phyloP scores from a whole-genome alignment of 2,329 filamentous ascomycete genomes.

The Penicillium griseofulvum region DNA sequence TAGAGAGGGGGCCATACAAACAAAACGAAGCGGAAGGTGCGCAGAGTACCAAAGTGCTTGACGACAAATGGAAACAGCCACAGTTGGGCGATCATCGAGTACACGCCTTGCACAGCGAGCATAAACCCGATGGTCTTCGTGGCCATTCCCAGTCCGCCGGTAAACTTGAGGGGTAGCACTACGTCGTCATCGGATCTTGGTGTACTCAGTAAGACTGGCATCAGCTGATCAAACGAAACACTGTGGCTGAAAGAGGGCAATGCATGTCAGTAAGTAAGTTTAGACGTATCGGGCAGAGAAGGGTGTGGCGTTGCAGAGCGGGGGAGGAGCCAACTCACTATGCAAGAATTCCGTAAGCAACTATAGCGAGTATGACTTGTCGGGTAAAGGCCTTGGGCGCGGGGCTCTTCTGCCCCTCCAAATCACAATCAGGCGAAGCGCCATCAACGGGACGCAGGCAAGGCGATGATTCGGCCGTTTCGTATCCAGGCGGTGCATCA shows the following conservation, averaged over 20 bases:
- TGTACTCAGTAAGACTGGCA: conserved; percentile 87
- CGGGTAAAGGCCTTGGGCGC: conserved; percentile 69
- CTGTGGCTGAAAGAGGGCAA: conserved; percentile 66
- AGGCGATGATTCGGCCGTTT: conserved; percentile 56
- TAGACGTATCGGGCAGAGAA: conserved; percentile 2
- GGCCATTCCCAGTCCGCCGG: conserved; percentile 77
- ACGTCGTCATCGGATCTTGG: conserved; percentile 50
- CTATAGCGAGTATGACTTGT: conserved; percentile 81
- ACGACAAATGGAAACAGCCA: conserved; percentile 79
- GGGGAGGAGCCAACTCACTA: conserved; percentile 66
- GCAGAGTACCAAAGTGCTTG: conserved; percentile 70
- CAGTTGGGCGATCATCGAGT: conserved; percentile 83
- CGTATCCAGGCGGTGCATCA: conserved; percentile 70
- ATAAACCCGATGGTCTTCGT: conserved; percentile 85
- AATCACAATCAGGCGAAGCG: conserved; percentile 38
- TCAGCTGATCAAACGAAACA: conserved; percentile 91
- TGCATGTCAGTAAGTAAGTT: conserved; percentile 48
- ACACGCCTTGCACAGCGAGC: conserved; percentile 81
- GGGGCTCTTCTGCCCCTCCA: conserved; percentile 43
- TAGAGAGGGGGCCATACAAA: conserved; percentile 85
- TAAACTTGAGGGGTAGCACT: conserved; percentile 80
- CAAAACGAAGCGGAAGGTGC: conserved; percentile 77
- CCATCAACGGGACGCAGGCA: conserved; percentile 40
- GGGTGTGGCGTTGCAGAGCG: background rate
- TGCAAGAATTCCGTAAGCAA: conserved; percentile 87